Evolutionary conservation across 1,284 basidiomycete genomes (phyloP).

Genomic region (Malassezia japonica): DNA sequence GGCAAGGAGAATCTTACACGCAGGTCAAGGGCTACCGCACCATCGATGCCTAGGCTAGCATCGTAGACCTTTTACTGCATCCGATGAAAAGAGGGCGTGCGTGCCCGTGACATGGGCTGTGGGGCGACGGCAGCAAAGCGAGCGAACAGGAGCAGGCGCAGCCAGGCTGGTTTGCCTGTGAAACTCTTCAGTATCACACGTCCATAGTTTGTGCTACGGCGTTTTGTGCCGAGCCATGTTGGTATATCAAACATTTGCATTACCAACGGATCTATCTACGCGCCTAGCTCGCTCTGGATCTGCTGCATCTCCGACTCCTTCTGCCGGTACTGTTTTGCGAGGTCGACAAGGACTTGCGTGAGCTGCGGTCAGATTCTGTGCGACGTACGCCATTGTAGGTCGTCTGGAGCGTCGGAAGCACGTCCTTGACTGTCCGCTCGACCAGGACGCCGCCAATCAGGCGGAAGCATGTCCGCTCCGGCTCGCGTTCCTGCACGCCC

Average conservation of each 20-base stretch:
- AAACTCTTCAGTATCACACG: too few relatives aligned
- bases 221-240: too few relatives aligned
- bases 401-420: slow-evolving; percentile 61
- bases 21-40: slow-evolving; percentile 18
- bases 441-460: slow-evolving; percentile 92
- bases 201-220: too few relatives aligned
- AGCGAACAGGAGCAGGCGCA: too few relatives aligned
- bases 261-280: not conserved
- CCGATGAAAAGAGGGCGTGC: too few relatives aligned
- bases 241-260: too few relatives aligned
- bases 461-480: slow-evolving; percentile 87
- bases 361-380: slow-evolving; percentile 24
- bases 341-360: slow-evolving; percentile 34
- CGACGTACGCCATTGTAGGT: slow-evolving; percentile 40
- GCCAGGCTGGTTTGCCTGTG: too few relatives aligned
- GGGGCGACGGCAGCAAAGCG: too few relatives aligned
- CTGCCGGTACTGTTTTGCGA: slow-evolving; percentile 45
- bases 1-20: not conserved
- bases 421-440: slow-evolving; percentile 89
- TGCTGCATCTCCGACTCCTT: slow-evolving; percentile 37
- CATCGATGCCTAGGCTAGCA: slow-evolving; percentile 6
- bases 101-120: too few relatives aligned
- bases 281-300: slow-evolving; percentile 20
- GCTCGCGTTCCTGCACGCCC: slow-evolving; percentile 56
- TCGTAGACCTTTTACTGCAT: too few relatives aligned